Conservation (phyloP, 2,329 filamentous ascomycete species). For the Colletotrichum melonis region DNA sequence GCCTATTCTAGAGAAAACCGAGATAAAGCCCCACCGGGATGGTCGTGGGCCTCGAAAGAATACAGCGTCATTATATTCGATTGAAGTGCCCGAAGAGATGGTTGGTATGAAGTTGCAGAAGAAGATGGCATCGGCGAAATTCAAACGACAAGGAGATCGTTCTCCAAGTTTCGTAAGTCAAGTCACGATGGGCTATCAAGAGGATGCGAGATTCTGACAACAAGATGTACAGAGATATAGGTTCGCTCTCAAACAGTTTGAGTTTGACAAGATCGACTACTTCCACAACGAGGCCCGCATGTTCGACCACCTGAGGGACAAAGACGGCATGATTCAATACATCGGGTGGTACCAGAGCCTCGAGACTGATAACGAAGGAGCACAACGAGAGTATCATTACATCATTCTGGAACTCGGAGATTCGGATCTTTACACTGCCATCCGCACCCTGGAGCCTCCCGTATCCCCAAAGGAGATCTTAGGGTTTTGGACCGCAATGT, state of each 20-base stretch:
- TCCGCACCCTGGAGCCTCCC: neutral
- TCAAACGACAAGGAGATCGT: neutral
- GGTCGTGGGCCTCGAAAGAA: slow-evolving; percentile 1
- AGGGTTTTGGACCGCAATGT: slow-evolving; percentile 5
- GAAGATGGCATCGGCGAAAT: neutral
- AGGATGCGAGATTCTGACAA: neutral
- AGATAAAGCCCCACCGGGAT: slow-evolving; percentile 12
- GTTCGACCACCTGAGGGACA: neutral
- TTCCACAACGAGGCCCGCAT: neutral
- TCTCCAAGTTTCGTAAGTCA: neutral
- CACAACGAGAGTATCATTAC: neutral
- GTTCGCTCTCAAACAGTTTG: slow-evolving; percentile 21
- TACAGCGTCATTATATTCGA: neutral
- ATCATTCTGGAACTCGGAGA: slow-evolving; percentile 14
- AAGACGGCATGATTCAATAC: slow-evolving; percentile 10
- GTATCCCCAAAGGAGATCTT: neutral
- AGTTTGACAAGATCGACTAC: neutral
- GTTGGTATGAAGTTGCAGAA: neutral
- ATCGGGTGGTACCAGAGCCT: slow-evolving; percentile 11
- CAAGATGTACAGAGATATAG: neutral
- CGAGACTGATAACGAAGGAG: neutral
- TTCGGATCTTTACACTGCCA: slow-evolving; percentile 14
- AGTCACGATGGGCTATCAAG: no score
- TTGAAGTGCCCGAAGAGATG: slow-evolving; percentile 16
- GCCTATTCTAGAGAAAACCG: slow-evolving; percentile 13